Evolutionary conservation across 306 rosid genomes (phyloP), one percentile per base, ranked within the genome.

Genomic region (Glycine latifolia): DNA sequence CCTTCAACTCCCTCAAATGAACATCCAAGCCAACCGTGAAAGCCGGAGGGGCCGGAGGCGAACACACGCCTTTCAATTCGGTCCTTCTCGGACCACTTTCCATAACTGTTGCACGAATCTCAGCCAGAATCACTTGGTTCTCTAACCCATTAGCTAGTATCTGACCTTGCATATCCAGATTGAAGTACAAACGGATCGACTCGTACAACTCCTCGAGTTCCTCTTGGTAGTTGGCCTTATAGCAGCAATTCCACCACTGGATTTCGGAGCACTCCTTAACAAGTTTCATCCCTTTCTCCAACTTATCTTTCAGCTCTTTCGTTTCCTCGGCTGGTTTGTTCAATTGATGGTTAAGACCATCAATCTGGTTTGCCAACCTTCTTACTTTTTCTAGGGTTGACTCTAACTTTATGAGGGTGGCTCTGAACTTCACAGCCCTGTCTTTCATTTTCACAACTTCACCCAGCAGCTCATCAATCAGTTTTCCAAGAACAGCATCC

Each of bases 1-100:
- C 4, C 90, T 90, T 90, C 91, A 92, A 20, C 12, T 88, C 88
- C 41, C 20, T 53, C 70, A 92, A 10, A 67, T 78, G 87, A 55
- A 4, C 71, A 44, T 88, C 91, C 84, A 92, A 82, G 8, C 93
- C 94, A 60, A 89, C 91, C 2, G 43, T 84, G 58, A 80, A 63
- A 1, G 12, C 7, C 12, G 86, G 89, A 10, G 83, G 83, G 2
- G 10, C 12, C 15, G 92, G 92, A 17, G 89, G 87, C 0, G 78
- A 65, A 55, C 89, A 87, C 55, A 63, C 49, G 2, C 85, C 77
- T 17, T 12, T 85, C 6, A 83, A 3, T 59, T 35, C 59, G 17
- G 10, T 52, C 50, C 79, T 81, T 35, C 67, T 50, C 6, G 53
- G 2, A 39, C 14, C 58, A 61, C 4, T 48, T 10, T 2, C 62